Evolutionary conservation across 176 grass and related monocot species (phyloP).

Genomic region (Typha latifolia): DNA sequence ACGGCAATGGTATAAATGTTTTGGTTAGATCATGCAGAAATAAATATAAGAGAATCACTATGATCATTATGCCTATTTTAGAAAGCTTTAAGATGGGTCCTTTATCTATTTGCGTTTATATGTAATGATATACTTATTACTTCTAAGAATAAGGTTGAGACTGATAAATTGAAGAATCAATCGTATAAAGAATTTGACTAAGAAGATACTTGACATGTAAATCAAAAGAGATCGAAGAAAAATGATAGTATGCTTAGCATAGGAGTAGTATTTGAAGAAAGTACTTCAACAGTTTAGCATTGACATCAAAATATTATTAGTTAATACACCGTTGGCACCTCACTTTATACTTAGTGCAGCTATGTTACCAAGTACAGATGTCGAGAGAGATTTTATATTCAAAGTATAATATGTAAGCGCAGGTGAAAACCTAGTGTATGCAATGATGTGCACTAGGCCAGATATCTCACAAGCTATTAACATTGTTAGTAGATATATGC

Average conservation of each 20-base stretch:
- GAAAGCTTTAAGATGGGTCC: too few species aligned
- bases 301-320: background rate
- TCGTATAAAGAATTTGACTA: too few species aligned
- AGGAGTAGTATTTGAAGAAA: background rate
- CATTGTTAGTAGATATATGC: background rate
- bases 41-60: background rate
- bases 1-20: background rate
- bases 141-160: too few species aligned
- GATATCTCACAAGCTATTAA: background rate
- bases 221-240: too few species aligned
- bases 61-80: background rate
- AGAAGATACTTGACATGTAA: too few species aligned
- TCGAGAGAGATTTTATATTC: background rate
- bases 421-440: background rate
- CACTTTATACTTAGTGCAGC: background rate
- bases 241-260: background rate
- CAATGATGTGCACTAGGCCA: too few species aligned
- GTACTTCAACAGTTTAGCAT: background rate
- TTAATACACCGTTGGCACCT: background rate
- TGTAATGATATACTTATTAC: too few species aligned
- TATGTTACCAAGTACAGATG: background rate
- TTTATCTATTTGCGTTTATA: too few species aligned
- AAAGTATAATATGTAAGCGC: background rate
- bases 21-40: background rate
- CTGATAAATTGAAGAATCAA: too few species aligned